A percentile compares a stretch with the other conserved stretches of the same genome.
phyloP scores from a whole-genome alignment of 495 filamentous ascomycete species.

The Penicillium cosmopolitanum region DNA sequence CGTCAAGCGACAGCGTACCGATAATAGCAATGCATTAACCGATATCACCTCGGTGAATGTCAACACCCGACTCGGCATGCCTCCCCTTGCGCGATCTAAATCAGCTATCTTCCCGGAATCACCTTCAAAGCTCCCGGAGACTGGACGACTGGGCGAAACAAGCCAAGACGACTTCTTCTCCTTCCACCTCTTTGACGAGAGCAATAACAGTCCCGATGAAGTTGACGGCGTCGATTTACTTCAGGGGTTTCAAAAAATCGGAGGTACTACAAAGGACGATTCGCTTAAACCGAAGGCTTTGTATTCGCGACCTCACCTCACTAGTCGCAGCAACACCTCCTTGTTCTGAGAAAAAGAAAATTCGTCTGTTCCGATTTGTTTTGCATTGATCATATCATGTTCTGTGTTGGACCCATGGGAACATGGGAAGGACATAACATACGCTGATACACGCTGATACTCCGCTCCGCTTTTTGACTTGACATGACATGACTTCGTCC shows the following conservation, averaged over 20 bases:
- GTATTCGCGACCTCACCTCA: slow-evolving; percentile 42
- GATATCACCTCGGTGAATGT: slow-evolving; percentile 63
- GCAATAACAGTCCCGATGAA: slow-evolving; percentile 52
- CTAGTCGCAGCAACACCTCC: slow-evolving; percentile 46
- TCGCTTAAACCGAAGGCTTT: slow-evolving; percentile 31
- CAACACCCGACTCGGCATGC: slow-evolving; percentile 52
- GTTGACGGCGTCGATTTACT: slow-evolving; percentile 79
- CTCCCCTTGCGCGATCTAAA: slow-evolving; percentile 40
- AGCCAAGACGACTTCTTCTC: slow-evolving; percentile 66
- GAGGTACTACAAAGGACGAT: slow-evolving; percentile 50
- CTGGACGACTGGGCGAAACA: slow-evolving; percentile 58
- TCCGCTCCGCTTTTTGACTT: background rate
- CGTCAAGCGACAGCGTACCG: slow-evolving; percentile 62
- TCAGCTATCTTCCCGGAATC: slow-evolving; percentile 53
- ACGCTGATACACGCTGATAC: slow-evolving; percentile 2
- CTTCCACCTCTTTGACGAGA: slow-evolving; percentile 62
- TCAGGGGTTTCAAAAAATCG: slow-evolving; percentile 90
- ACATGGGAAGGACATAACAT: background rate
- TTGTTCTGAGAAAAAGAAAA: slow-evolving; percentile 40
- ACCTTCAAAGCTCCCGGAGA: slow-evolving; percentile 51
- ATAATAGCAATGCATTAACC: slow-evolving; percentile 58
- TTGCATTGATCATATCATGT: background rate
- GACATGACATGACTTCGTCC: background rate
- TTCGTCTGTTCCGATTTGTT: background rate
- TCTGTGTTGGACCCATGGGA: background rate